Conservation (phyloP, 768 basidiomycete species). For the Tricholoma flavovirens region DNA sequence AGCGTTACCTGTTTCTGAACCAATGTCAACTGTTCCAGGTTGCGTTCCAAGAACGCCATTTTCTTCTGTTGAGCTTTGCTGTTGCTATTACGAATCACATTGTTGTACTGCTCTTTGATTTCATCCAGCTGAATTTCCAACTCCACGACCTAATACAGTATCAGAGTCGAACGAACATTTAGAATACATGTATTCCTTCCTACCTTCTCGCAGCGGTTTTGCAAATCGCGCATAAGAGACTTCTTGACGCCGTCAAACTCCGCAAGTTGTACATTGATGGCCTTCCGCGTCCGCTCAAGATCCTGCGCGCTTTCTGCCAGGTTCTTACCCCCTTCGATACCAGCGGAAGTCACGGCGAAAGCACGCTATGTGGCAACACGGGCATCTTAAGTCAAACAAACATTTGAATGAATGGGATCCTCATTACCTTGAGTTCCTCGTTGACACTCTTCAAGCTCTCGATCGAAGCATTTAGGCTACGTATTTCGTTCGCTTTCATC, state of each 20-base stretch:
- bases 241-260: slow-evolving; percentile 99
- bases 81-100: slow-evolving; percentile 96
- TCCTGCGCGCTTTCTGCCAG: slow-evolving; percentile 96
- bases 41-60: slow-evolving; percentile 97
- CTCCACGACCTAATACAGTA: slow-evolving; percentile 79
- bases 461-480: slow-evolving; percentile 76
- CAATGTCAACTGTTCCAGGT: slow-evolving; percentile 88
- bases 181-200: slow-evolving; percentile 14
- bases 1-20: slow-evolving; percentile 90
- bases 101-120: slow-evolving; percentile 98
- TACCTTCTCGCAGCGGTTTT: slow-evolving; percentile 99
- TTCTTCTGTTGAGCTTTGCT: slow-evolving; percentile 99
- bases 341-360: slow-evolving; percentile 93
- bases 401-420: neutral
- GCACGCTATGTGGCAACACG: slow-evolving; percentile 60
- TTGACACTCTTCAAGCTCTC: slow-evolving; percentile 95
- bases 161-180: slow-evolving; percentile 8
- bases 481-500: slow-evolving; percentile 74
- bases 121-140: slow-evolving; percentile 98
- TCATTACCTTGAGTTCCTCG: slow-evolving; percentile 89
- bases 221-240: slow-evolving; percentile 96
- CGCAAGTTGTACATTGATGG: slow-evolving; percentile 94
- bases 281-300: slow-evolving; percentile 92
- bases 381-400: slow-evolving; percentile 11
- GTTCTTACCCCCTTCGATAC: slow-evolving; percentile 95